A percentile compares a stretch with the other conserved stretches of the same genome.
Conservation (phyloP, 768 basidiomycete genomes). For the Leucosporidium scottii region DNA sequence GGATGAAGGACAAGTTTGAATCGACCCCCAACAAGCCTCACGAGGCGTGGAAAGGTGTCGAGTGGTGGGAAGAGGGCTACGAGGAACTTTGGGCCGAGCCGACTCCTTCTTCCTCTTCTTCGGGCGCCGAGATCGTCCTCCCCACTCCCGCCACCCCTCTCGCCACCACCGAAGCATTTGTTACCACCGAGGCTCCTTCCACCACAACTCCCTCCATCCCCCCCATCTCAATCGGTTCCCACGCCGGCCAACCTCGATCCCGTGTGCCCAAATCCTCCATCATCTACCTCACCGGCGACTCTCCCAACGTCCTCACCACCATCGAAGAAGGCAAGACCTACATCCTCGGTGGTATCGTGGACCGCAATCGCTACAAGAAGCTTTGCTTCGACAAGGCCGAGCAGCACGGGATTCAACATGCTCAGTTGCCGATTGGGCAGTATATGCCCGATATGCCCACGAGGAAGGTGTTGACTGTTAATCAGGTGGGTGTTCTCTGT, state of each 20-base stretch:
- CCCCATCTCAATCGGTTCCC: conserved; percentile 3
- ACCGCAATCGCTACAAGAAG: conserved; percentile 73
- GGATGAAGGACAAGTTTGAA: conserved; percentile 60
- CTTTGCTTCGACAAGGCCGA: conserved; percentile 82
- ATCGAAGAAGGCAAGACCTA: conserved; percentile 79
- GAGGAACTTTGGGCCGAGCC: conserved; percentile 44
- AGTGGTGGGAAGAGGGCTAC: conserved; percentile 69
- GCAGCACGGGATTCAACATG: conserved; percentile 65
- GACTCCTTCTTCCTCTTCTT: too few species aligned
- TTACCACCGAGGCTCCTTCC: background rate
- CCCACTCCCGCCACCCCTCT: background rate
- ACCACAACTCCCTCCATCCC: background rate
- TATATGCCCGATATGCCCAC: conserved; percentile 76
- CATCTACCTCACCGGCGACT: conserved; percentile 92
- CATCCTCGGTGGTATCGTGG: conserved; percentile 90
- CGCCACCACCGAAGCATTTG: background rate
- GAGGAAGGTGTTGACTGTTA: conserved; percentile 93
- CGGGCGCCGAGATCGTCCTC: too few species aligned
- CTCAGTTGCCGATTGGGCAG: conserved; percentile 87
- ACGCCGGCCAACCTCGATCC: conserved; percentile 11
- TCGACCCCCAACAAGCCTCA: conserved; percentile 59
- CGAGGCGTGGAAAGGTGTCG: conserved; percentile 69
- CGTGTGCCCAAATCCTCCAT: conserved; percentile 48
- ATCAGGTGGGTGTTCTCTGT: conserved; percentile 54
- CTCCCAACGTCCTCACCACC: conserved; percentile 73